Percentiles rank a stretch among this genome's conserved stretches.
Evolutionary conservation across 805 yeast genomes (phyloP).

Genomic region (Candida coleopterorum): DNA sequence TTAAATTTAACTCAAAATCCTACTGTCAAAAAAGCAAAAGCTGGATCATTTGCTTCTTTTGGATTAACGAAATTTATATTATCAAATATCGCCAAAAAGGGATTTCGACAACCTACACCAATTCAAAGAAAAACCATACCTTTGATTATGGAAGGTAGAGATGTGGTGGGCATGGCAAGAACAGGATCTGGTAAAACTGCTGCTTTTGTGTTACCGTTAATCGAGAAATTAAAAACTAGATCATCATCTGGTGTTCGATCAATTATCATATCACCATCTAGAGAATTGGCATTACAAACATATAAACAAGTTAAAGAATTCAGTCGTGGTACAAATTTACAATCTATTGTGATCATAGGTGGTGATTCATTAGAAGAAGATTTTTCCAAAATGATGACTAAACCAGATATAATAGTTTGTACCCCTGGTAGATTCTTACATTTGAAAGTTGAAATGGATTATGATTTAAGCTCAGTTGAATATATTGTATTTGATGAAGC

Average conservation of each 20-base stretch:
- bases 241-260: constrained; percentile 89
- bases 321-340: constrained; percentile 73
- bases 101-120: constrained; percentile 94
- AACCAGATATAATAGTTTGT: constrained; percentile 93
- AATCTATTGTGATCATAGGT: constrained; percentile 82
- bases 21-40: constrained; percentile 54
- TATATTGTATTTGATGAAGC: constrained; percentile 97
- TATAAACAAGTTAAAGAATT: constrained; percentile 85
- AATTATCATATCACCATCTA: constrained; percentile 83
- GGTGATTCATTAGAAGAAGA: constrained; percentile 99
- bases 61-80: constrained; percentile 75
- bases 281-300: constrained; percentile 95
- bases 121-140: constrained; percentile 97
- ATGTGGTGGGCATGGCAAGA: constrained; percentile 99
- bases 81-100: constrained; percentile 71
- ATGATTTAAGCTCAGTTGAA: constrained; percentile 78
- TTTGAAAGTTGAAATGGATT: constrained; percentile 90
- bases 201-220: constrained; percentile 86
- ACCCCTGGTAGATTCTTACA: constrained; percentile 98
- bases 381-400: constrained; percentile 84
- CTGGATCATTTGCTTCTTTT: constrained; percentile 84
- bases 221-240: constrained; percentile 79
- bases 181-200: constrained; percentile 99
- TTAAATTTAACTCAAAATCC: constrained; percentile 36
- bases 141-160: constrained; percentile 76